These are phyloP conservation scores for Leonotis leonurus DNA, from an alignment of 257 asterid genomes.

Conservation along the genomic window DNA sequence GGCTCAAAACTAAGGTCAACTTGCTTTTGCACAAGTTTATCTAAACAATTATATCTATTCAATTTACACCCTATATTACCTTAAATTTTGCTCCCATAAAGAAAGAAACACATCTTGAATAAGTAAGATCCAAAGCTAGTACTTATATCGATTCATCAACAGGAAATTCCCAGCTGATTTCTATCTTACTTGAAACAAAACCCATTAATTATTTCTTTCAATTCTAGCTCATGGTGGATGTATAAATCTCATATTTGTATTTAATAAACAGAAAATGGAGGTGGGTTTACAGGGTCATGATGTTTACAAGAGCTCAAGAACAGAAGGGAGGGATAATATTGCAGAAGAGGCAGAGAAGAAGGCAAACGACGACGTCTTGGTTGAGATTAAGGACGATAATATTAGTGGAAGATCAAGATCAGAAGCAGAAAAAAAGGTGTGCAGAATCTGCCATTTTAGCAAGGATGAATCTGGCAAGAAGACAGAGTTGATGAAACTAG, in stretches of 20 bases:
- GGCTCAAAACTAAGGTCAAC: constrained; percentile 2
- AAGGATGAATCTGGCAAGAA: constrained; percentile 16
- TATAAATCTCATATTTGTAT: not conserved
- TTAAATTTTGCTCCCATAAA: not conserved
- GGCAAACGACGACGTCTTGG: not conserved
- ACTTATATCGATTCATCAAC: not conserved
- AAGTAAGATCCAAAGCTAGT: not conserved
- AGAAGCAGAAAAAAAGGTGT: constrained; percentile 20
- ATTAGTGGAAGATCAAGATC: no score
- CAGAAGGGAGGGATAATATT: not conserved
- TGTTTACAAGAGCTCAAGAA: not conserved
- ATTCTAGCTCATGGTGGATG: no score
- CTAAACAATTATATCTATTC: not conserved
- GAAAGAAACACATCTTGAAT: no score
- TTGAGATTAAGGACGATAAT: constrained; percentile 10
- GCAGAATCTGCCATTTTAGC: constrained; percentile 54
- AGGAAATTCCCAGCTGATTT: no score
- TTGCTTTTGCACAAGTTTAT: not conserved
- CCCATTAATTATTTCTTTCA: no score
- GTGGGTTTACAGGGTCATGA: not conserved
- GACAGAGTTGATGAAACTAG: constrained; percentile 33
- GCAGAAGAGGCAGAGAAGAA: not conserved
- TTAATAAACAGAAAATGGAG: constrained; percentile 16
- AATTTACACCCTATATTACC: not conserved
- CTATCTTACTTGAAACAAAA: no score